These are phyloP conservation scores for Tetrapyrgos nigripes DNA, from an alignment of 1,284 basidiomycete species.

Conservation along the genomic window DNA sequence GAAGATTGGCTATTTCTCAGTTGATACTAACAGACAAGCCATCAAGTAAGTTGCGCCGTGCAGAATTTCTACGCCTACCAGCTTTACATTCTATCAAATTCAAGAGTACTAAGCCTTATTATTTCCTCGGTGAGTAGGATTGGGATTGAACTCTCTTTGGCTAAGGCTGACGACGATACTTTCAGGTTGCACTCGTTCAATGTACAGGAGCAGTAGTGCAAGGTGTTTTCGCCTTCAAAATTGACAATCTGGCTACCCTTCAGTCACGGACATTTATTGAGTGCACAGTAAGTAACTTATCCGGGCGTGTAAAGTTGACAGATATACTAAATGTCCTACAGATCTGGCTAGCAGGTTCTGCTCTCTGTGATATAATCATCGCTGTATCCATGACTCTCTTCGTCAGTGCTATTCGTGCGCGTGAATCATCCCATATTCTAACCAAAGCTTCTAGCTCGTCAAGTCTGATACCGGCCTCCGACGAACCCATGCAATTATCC, in stretches of 20 bases:
- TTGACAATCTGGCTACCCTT: slow-evolving; percentile 10
- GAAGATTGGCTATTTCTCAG: not conserved
- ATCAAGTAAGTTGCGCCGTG: slow-evolving; percentile 9
- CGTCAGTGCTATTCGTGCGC: not conserved
- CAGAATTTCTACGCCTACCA: slow-evolving; percentile 13
- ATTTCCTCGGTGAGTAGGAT: slow-evolving; percentile 9
- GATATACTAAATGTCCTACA: not conserved
- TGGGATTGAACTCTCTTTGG: too few relatives aligned
- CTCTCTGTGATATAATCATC: slow-evolving; percentile 9
- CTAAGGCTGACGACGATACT: too few relatives aligned
- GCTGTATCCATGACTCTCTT: slow-evolving; percentile 10
- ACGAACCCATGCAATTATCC: slow-evolving; percentile 1
- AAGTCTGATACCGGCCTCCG: not conserved
- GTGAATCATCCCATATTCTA: not conserved
- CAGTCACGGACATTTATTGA: slow-evolving; percentile 8
- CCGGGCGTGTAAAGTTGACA: not conserved
- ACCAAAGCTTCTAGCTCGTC: not conserved
- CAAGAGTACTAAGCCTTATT: not conserved
- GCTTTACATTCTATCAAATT: slow-evolving; percentile 6
- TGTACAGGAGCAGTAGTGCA: slow-evolving; percentile 4
- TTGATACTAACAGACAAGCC: not conserved
- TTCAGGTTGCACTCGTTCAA: slow-evolving; percentile 9
- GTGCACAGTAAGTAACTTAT: slow-evolving; percentile 4
- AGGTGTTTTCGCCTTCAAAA: slow-evolving; percentile 3
- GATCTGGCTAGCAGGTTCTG: slow-evolving; percentile 13